Conservation (phyloP, 75 land plant genomes). For the Chamaecyparis obtusa region DNA sequence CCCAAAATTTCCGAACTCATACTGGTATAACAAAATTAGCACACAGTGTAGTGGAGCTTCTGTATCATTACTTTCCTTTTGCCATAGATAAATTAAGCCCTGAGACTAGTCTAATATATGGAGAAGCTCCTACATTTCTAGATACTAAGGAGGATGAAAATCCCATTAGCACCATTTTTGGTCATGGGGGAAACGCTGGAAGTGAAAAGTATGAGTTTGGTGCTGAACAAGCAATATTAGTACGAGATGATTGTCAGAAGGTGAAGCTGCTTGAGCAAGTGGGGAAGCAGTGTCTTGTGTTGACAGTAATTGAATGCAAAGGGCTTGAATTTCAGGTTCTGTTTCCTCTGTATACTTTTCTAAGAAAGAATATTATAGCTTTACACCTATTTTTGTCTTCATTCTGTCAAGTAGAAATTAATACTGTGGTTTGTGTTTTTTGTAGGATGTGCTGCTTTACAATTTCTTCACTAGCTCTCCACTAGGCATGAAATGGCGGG, state of each 20-base stretch:
- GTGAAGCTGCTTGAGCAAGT: conserved; percentile 25
- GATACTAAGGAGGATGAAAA: conserved; percentile 43
- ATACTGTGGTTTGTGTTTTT: not conserved
- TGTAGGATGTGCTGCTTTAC: conserved; percentile 72
- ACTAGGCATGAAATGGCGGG: conserved; percentile 55
- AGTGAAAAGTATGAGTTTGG: conserved; percentile 40
- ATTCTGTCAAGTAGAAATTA: not conserved
- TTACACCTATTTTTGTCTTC: not conserved
- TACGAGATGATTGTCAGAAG: conserved; percentile 48
- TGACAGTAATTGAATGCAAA: conserved; percentile 73
- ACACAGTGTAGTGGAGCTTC: conserved; percentile 50
- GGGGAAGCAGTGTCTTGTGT: conserved; percentile 59
- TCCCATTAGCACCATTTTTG: conserved; percentile 46
- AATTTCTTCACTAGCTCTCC: conserved; percentile 62
- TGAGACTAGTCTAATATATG: conserved; percentile 54
- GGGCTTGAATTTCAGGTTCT: conserved; percentile 69
- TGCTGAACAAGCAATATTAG: conserved; percentile 71
- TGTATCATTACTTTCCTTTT: conserved; percentile 49
- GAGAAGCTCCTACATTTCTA: conserved; percentile 59
- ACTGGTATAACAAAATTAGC: conserved; percentile 47
- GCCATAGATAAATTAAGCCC: conserved; percentile 51
- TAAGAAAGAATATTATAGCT: not conserved
- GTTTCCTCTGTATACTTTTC: not conserved
- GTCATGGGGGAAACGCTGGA: conserved; percentile 5
- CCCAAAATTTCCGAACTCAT: conserved; percentile 69